Conservation (phyloP, 164 flowering plant species). For the Umbilicus rupestris region DNA sequence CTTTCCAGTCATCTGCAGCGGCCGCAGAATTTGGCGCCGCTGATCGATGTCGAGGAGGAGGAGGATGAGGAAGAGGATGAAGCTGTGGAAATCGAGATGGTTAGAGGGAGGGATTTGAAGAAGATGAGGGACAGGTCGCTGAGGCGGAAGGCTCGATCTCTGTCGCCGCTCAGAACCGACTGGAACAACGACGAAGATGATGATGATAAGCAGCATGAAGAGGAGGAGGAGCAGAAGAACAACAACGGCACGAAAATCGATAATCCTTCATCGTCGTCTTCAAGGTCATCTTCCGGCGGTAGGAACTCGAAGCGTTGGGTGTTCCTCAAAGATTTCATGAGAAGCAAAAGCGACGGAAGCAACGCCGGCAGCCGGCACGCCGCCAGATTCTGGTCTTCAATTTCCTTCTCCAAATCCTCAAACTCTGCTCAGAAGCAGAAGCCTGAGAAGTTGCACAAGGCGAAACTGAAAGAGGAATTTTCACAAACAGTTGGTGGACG, state of each 20-base stretch:
- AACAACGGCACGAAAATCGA: constrained; percentile 2
- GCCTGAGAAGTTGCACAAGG: not conserved
- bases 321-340: constrained; percentile 49
- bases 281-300: constrained; percentile 47
- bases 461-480: not conserved
- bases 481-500: constrained; percentile 4
- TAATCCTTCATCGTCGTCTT: constrained; percentile 27
- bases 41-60: constrained; percentile 30
- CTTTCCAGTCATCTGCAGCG: constrained; percentile 42
- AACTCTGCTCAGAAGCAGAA: constrained; percentile 7
- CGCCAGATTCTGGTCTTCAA: constrained; percentile 40
- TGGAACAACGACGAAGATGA: constrained; percentile 1
- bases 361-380: constrained; percentile 25
- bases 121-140: constrained; percentile 26
- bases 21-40: constrained; percentile 40
- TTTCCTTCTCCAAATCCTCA: constrained; percentile 32
- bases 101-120: constrained; percentile 45
- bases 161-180: constrained; percentile 39
- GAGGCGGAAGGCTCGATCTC: constrained; percentile 48
- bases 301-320: constrained; percentile 55
- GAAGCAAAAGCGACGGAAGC: constrained; percentile 65
- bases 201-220: not conserved
- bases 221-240: constrained; percentile 5
- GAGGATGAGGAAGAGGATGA: constrained; percentile 25
- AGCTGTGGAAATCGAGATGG: constrained; percentile 7